A percentile compares a stretch with the other conserved stretches of the same genome.
Conservation (phyloP, 2,329 filamentous ascomycete genomes). For the Metarhizium anisopliae region DNA sequence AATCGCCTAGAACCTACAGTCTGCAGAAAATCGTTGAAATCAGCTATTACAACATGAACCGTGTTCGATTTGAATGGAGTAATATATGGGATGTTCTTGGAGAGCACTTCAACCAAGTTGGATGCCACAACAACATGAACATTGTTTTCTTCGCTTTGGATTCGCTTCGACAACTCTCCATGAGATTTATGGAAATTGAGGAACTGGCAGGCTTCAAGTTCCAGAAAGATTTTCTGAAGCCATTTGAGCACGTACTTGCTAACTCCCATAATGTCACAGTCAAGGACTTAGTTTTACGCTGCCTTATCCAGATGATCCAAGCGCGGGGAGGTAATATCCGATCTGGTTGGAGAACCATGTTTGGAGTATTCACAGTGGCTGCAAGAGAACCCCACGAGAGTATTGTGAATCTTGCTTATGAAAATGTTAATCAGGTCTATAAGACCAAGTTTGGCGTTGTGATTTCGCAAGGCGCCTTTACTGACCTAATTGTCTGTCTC, state of each 20-base stretch:
- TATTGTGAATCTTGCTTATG: conserved; percentile 93
- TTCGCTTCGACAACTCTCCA: conserved; percentile 87
- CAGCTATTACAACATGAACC: conserved; percentile 98
- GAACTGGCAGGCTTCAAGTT: conserved; percentile 98
- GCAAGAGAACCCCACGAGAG: conserved; percentile 87
- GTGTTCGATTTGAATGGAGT: conserved; percentile 96
- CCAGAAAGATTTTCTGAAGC: conserved; percentile 97
- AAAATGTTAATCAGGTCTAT: conserved; percentile 94
- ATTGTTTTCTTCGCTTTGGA: conserved; percentile 98
- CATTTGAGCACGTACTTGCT: conserved; percentile 93
- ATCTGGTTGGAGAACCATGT: conserved; percentile 98
- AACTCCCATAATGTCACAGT: conserved; percentile 87
- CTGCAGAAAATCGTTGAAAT: conserved; percentile 98
- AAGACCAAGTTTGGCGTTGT: conserved; percentile 92
- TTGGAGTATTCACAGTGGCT: conserved; percentile 94
- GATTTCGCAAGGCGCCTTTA: conserved; percentile 92
- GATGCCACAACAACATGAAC: conserved; percentile 90
- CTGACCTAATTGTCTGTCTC: conserved; percentile 89
- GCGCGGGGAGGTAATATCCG: conserved; percentile 93
- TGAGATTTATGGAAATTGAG: conserved; percentile 98
- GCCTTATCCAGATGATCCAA: conserved; percentile 98
- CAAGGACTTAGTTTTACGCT: conserved; percentile 94
- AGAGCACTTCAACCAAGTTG: conserved; percentile 96
- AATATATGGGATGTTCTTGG: conserved; percentile 97
- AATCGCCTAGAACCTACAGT: conserved; percentile 93